Conservation (phyloP, 306 rosid species). For the Quercus suber region DNA sequence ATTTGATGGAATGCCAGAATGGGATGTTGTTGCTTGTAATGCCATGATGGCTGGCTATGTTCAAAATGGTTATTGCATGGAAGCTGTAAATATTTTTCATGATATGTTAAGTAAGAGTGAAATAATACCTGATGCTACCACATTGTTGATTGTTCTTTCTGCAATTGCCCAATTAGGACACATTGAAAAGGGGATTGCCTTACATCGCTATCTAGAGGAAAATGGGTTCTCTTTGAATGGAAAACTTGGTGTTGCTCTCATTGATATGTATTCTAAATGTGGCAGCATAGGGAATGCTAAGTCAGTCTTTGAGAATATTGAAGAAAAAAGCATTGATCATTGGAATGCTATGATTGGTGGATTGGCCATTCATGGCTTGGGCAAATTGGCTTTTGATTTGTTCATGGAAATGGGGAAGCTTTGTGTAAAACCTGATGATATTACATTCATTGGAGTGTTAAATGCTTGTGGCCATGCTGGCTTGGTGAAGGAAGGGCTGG, state of each 20-base stretch:
- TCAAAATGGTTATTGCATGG: conserved; percentile 51
- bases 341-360: conserved; percentile 82
- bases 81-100: conserved; percentile 63
- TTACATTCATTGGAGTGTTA: conserved; percentile 64
- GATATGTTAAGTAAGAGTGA: conserved; percentile 35
- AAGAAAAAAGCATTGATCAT: conserved; percentile 60
- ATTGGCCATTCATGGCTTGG: conserved; percentile 61
- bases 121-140: conserved; percentile 48
- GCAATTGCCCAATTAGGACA: conserved; percentile 58
- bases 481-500: conserved; percentile 64
- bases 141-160: conserved; percentile 57
- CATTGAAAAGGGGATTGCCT: conserved; percentile 41
- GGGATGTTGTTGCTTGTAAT: conserved; percentile 54
- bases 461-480: conserved; percentile 77
- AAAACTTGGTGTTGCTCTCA: conserved; percentile 62
- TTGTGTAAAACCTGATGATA: conserved; percentile 56
- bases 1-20: conserved; percentile 67
- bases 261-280: conserved; percentile 79
- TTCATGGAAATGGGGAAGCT: conserved; percentile 57
- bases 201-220: conserved; percentile 47
- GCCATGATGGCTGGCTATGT: conserved; percentile 77
- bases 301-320: conserved; percentile 47
- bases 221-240: conserved; percentile 41
- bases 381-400: conserved; percentile 52
- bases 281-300: conserved; percentile 61